Base-by-base conservation (phyloP, 2,329 filamentous ascomycete species). In the Colletotrichum sp. region DNA sequence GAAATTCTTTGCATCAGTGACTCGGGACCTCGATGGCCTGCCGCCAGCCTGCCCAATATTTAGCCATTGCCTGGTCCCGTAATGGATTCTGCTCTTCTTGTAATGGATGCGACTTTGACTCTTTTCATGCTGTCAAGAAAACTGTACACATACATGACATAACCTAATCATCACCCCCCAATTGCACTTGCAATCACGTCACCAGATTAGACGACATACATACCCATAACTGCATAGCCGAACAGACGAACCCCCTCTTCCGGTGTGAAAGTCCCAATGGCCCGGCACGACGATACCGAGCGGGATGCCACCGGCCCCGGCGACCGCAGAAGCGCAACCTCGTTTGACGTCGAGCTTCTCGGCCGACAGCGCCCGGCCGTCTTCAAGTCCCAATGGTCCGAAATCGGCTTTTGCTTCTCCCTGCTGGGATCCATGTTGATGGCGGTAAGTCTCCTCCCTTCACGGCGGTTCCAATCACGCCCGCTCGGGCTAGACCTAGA, bases 391-490 rank as follows among this genome's bases (percentile, higher is more conserved):
- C 81, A 85, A 64, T 87, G 88, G 83, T 83, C 89, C n/a, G 93
- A 95, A 80, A 76, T 91, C 6, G 88, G 89, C 26, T 95, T 94
- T 80, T 89, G 92, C 80, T 90, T 91, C 78, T 90, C 91, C 1
- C 86, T 94, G 24, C 84, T 93, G 15, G 89, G 90, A 77, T 93
- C 91, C 62, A 92, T 93, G 85, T 89, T 93, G 76, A 87, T 93
- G 79, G 87, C 89, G 34, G 88, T 89, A 82, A 60, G 87, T 15
- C 18, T 28, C 16, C 2, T 32, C 18, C 8, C 13, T 4, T 28
- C 13, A 28, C 26, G 18, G 32, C 3, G 44, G 18, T 8, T 21
- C 18, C 8, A 13, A 15, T 21, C 18, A 30, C 26, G 30, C 24
- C 12, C 28, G 18, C 15, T 64, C 44, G 13, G 44, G 30, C 21